Base-by-base conservation (phyloP, 345 rosid genomes). In the Eucalyptus pumila region DNA sequence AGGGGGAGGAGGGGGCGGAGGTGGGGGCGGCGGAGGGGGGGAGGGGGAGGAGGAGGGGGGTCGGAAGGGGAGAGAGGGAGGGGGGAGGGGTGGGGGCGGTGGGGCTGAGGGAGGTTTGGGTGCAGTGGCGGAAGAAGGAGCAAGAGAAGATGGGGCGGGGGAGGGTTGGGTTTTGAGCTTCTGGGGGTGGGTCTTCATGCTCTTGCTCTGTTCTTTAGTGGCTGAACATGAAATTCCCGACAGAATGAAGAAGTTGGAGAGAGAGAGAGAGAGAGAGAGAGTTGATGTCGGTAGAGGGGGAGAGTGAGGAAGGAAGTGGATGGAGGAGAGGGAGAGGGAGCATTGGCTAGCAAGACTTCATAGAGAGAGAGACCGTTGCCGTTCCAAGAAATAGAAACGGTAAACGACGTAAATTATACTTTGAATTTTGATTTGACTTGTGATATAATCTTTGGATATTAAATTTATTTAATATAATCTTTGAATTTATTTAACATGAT, bases 41-140 rank as follows among this genome's bases (percentile, higher is more conserved):
- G 42, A 34, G 86, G 15, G 8, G 67, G 45, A 3, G 89, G 52
- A 4, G 90, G 88, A 48, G 86, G 89, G 40, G 89, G 87, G 26
- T 86, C 54, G 27, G 92, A 17, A 86, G 95, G 67, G 72, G 92
- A 81, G 87, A 91, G 88, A 65, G 95, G 92, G 56, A 89, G 93
- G 60, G 95, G 54, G 95, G 93, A 9, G 94, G 80, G 56, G 88
- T 88, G 40, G 96, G 89, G 52, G 92, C 85, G 89, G 96, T 94
- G 87, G 96, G 96, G 88, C 95, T 94, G 90, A 90, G 92, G 30
- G 89, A 88, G 23, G 96, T 91, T 19, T 95, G 96, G 56, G 99
- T 91, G 89, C 98, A 96, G 87, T 97, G 95, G 88, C 99, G 94
- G 89, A 96, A 97, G 95, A 97, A 95, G 87, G 96, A 93, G 11